A percentile compares a stretch with the other conserved stretches of the same genome.
phyloP scores from a whole-genome alignment of 2,329 filamentous ascomycete genomes.

The Alternaria incomplexa region DNA sequence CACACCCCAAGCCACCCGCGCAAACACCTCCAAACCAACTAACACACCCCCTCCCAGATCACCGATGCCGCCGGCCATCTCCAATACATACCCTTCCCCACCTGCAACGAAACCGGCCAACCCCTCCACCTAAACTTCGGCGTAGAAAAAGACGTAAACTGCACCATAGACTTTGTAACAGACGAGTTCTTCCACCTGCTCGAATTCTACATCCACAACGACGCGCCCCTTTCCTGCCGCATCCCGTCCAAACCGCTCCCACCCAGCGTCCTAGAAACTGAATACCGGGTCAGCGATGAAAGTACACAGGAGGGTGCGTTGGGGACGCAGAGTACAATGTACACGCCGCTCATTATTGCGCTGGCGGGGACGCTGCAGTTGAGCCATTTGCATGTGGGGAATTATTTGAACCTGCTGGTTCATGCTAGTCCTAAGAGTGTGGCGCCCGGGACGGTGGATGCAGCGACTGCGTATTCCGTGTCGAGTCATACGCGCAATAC shows the following conservation, averaged over 20 bases:
- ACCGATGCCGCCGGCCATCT: constrained; percentile 80
- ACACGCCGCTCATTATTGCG: constrained; percentile 86
- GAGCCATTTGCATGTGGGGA: constrained; percentile 84
- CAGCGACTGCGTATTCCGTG: constrained; percentile 84
- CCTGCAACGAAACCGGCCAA: constrained; percentile 83
- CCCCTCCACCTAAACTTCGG: constrained; percentile 89
- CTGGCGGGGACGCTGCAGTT: constrained; percentile 87
- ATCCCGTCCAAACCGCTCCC: constrained; percentile 76
- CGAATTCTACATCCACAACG: constrained; percentile 98
- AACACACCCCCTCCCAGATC: constrained; percentile 54
- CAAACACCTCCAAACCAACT: background rate
- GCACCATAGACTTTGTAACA: constrained; percentile 77
- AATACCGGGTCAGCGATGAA: constrained; percentile 47
- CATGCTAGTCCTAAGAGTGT: constrained; percentile 65
- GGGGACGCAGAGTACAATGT: constrained; percentile 50
- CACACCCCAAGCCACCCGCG: background rate
- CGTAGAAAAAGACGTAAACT: constrained; percentile 79
- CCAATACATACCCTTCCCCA: constrained; percentile 89
- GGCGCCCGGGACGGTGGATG: constrained; percentile 78
- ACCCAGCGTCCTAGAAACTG: constrained; percentile 41
- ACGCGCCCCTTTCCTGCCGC: constrained; percentile 90
- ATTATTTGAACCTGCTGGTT: constrained; percentile 86
- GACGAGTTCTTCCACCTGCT: constrained; percentile 85
- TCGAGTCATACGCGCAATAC: constrained; percentile 64
- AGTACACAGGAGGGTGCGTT: constrained; percentile 47